A percentile compares a stretch with the other conserved stretches of the same genome.
phyloP scores from a whole-genome alignment of 2,329 filamentous ascomycete genomes.

The Nothophoma quercina region DNA sequence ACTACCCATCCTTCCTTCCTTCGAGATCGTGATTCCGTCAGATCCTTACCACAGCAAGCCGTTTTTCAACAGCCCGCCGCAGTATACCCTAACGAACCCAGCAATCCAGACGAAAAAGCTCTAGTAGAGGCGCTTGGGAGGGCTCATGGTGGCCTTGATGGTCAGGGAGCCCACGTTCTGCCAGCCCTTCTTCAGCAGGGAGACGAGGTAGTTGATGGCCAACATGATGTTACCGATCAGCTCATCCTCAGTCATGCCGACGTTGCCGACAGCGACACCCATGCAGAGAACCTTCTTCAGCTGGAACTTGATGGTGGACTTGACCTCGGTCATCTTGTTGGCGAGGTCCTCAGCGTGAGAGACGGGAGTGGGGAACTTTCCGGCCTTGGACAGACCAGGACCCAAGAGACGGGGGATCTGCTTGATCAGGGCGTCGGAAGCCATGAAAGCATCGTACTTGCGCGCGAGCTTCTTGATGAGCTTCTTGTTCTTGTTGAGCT shows the following conservation, averaged over 20 bases:
- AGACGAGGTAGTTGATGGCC: constrained; percentile 99
- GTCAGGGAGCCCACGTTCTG: constrained; percentile 99
- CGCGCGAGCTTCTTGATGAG: constrained; percentile 99
- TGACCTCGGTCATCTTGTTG: constrained; percentile 98
- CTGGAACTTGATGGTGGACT: constrained; percentile 99
- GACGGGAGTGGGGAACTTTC: constrained; percentile 99
- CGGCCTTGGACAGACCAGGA: constrained; percentile 70
- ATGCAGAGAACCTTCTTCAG: constrained; percentile 99
- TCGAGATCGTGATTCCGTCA: constrained; percentile 29
- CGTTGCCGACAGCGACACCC: constrained; percentile 98
- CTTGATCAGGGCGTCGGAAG: constrained; percentile 98
- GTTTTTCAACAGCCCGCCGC: constrained; percentile 26
- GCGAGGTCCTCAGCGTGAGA: constrained; percentile 94
- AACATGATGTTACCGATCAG: constrained; percentile 99
- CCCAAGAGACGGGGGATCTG: constrained; percentile 99
- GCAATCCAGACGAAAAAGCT: constrained; percentile 28
- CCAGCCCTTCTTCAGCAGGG: constrained; percentile 99
- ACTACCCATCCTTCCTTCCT: constrained; percentile 31
- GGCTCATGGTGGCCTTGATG: constrained; percentile 99
- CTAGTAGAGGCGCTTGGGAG: constrained; percentile 97
- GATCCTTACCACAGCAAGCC: constrained; percentile 26
- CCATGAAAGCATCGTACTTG: constrained; percentile 99
- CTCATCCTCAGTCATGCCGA: constrained; percentile 96
- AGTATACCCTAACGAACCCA: constrained; percentile 21
- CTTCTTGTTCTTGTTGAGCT: constrained; percentile 99